Evolutionary conservation across 306 rosid species (phyloP), one percentile per base, ranked within the genome.

Genomic region (Morella rubra): DNA sequence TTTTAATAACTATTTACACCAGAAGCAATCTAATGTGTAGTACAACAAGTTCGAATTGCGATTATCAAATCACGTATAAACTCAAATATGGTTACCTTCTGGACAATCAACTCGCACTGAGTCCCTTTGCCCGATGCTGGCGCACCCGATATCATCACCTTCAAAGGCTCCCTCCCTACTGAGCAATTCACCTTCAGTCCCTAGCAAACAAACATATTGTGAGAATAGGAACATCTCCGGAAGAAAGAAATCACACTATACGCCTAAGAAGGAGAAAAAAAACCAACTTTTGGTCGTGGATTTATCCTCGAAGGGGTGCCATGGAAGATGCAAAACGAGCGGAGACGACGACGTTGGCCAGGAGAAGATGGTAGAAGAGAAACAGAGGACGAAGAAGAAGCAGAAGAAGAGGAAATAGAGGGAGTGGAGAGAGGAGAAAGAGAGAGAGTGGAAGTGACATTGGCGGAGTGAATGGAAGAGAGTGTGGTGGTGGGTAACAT

Each of bases 121-220:
- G 98, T 95, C 75, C 98, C 98, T 80, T 95, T 95, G 45, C 98
- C 98, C 0, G 97, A 95, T 1, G 97, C 96, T 42, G 98, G 98
- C 9, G 98, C 93, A 76, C 98, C 98, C 5, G 97, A 92, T 78
- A 95, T 90, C 96, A 95, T 88, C 47, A 95, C 92, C 87, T 92
- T 95, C 83, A 92, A 46, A 45, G 97, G 93, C 74, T 89, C 92
- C 24, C 72, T 78, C 45, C 72, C 78, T 18, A 70, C 71, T 40
- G 93, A 87, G 76, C 97, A 90, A 9, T 46, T 83, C 84, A 89
- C 85, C 62, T 79, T 86, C 60, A 83, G 68, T 14, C 81, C 89
- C 97, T 89, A 52, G 52, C 58, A 75, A 74, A 58, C 73, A 16
- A 64, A 78, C 71, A 73, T 14, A 76, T 18, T 55, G 44, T 52